Evolutionary conservation across 1,139 yeast species (phyloP), one percentile per base, ranked within the genome.

Genomic region (Scheffersomyces cryptocercus): DNA sequence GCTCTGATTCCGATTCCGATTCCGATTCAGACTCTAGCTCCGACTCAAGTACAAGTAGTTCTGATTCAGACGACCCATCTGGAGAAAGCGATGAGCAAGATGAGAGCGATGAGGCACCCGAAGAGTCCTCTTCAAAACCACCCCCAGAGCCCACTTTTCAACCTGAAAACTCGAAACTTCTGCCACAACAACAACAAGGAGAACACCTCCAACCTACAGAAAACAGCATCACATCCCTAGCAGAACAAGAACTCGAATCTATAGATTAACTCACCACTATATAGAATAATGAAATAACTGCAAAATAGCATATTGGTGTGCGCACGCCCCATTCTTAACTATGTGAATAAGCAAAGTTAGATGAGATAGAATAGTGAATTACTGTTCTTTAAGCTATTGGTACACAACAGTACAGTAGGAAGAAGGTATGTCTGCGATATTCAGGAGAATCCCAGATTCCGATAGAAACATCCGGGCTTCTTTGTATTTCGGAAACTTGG

Each of bases 401-500:
- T 30, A 5, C 26, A 20, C 12, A 32, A 4, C 15, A 16, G 20
- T n/a, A 4, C 24, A 31, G 20, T 20, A 8, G n/a, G 10, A 14
- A 5, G 35, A 31, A 31, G 35, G 6, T 10, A 35, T 24, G 37
- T 31, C 35, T 10, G 15, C 35, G 12, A 60, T 70, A 15, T 68
- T 73, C 40, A 61, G 68, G 35, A 66, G 62, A 43, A 65, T 62
- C 1, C 51, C 58, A 3, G 79, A 75, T 16, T 47, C 67, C 12
- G 82, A 81, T 28, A 69, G 84, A 41, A 83, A 84, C 56, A 79
- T 79, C 40, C 83, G 82, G 35, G 82, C 84, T 1, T 81, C 96
- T 1, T 65, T 91, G 3, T 93, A 89, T 60, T 78, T 91, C 24
- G 98, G 98, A 1, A 89, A 89, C 54, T 67, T 93, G 8, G 97